These are phyloP conservation scores for Chlorella sp. DNA, from an alignment of 139 green algal species.

Conservation along the genomic window DNA sequence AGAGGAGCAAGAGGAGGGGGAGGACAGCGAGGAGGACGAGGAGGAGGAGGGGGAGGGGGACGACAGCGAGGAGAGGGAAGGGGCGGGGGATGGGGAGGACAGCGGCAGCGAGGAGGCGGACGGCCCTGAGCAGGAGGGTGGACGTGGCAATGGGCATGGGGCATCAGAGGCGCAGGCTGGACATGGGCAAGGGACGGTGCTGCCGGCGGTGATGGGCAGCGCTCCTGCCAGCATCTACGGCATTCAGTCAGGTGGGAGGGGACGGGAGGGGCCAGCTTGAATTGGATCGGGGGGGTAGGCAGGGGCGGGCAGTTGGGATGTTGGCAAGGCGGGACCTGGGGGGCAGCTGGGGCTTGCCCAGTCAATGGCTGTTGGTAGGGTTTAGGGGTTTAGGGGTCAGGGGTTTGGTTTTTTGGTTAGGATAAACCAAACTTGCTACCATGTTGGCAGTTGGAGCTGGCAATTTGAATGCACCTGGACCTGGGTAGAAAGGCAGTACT, in stretches of 20 bases:
- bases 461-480: background rate
- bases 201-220: slow-evolving; percentile 6
- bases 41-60: background rate
- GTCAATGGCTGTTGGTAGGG: no score
- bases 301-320: no score
- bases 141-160: background rate
- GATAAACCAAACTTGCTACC: no score
- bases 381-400: no score
- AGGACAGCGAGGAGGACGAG: background rate
- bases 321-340: no score
- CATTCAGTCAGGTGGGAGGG: background rate
- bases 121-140: background rate
- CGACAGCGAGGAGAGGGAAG: background rate
- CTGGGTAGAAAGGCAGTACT: no score
- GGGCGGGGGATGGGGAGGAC: background rate
- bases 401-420: no score
- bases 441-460: no score
- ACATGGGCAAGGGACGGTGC: background rate
- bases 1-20: slow-evolving; percentile 26
- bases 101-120: background rate
- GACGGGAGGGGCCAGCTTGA: slow-evolving; percentile 4
- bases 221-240: background rate
- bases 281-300: no score
- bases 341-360: no score
- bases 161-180: background rate